Conservation (phyloP, 1,139 yeast species). For the Nadsonia starkeyi-henricii region DNA sequence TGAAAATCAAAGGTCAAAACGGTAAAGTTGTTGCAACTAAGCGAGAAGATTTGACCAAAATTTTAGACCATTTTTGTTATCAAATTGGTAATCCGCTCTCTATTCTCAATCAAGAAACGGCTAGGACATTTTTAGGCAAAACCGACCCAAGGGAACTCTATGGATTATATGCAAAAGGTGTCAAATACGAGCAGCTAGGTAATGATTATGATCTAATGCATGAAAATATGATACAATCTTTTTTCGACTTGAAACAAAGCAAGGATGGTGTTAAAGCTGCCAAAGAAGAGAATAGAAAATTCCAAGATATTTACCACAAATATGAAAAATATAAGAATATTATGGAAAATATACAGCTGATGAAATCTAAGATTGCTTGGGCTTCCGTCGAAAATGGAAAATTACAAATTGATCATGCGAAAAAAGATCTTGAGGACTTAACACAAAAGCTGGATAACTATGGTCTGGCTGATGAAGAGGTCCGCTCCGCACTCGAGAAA, state of each 20-base stretch:
- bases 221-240: background rate
- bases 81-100: conserved; percentile 88
- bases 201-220: background rate
- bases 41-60: conserved; percentile 50
- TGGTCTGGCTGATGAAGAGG: conserved; percentile 15
- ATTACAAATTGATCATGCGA: conserved; percentile 15
- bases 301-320: background rate
- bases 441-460: conserved; percentile 8
- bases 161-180: background rate
- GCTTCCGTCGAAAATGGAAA: conserved; percentile 16
- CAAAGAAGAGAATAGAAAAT: background rate
- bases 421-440: conserved; percentile 15
- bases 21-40: conserved; percentile 46
- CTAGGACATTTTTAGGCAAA: conserved; percentile 56
- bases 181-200: background rate
- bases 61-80: conserved; percentile 57
- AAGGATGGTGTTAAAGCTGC: background rate
- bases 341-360: background rate
- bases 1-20: conserved; percentile 37
- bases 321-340: conserved; percentile 2
- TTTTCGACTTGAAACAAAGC: background rate
- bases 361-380: conserved; percentile 5
- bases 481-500: conserved; percentile 15
- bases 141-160: conserved; percentile 3
- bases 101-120: conserved; percentile 85